Evolutionary conservation across 257 asterid species (phyloP).

Genomic region (Paraleonurus japonicus): DNA sequence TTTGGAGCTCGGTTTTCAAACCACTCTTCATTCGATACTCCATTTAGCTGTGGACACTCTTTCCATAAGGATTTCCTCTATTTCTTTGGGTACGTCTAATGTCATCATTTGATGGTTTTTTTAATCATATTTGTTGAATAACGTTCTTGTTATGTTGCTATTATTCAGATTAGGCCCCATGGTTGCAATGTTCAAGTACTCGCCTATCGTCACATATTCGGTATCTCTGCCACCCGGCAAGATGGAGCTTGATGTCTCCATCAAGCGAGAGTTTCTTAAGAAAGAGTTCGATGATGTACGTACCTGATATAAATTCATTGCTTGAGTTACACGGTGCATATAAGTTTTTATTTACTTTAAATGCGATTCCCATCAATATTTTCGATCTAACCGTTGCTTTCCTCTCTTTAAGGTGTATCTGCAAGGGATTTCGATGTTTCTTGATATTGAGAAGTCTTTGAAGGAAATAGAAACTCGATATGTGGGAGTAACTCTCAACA

Average conservation of each 20-base stretch:
- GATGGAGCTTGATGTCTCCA: constrained; percentile 59
- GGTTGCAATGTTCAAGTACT: constrained; percentile 87
- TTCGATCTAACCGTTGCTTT: constrained; percentile 19
- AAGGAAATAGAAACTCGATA: constrained; percentile 52
- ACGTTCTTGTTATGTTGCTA: neutral
- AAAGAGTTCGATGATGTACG: constrained; percentile 67
- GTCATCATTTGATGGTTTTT: neutral
- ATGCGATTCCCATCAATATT: neutral
- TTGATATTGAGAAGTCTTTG: constrained; percentile 66
- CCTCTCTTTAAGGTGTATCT: constrained; percentile 47
- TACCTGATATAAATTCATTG: neutral
- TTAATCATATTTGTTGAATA: constrained; percentile 12
- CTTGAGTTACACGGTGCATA: neutral
- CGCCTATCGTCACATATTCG: constrained; percentile 66
- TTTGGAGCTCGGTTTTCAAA: constrained; percentile 85
- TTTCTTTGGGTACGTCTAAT: constrained; percentile 78
- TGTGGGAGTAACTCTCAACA: constrained; percentile 51
- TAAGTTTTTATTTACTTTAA: neutral
- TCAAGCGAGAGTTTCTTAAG: constrained; percentile 58
- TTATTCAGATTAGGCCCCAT: constrained; percentile 76
- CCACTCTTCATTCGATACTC: constrained; percentile 54
- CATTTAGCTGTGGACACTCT: constrained; percentile 79
- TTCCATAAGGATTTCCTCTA: constrained; percentile 83
- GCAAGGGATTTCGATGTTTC: constrained; percentile 65
- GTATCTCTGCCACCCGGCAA: constrained; percentile 76